Evolutionary conservation across 805 yeast species (phyloP).

Genomic region (Cyberlindnera mississippiensis): DNA sequence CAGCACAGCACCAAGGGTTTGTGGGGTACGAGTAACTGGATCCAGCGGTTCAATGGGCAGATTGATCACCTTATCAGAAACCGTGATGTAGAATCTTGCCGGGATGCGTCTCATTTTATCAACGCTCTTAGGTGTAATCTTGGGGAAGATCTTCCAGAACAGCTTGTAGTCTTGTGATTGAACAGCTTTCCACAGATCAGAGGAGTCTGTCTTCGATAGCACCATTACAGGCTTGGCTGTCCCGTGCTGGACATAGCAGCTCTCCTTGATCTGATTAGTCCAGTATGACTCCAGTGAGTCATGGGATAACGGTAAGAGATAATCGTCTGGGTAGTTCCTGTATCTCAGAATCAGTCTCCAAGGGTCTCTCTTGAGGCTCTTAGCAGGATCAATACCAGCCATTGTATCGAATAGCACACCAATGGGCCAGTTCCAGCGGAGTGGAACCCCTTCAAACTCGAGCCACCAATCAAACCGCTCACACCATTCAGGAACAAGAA

Average conservation of each 20-base stretch:
- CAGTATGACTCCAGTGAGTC: conserved; percentile 47
- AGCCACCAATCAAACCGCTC: conserved; percentile 51
- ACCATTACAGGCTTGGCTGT: conserved; percentile 79
- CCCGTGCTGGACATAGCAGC: conserved; percentile 71
- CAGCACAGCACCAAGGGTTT: conserved; percentile 38
- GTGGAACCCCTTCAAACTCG: conserved; percentile 57
- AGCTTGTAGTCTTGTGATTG: conserved; percentile 31
- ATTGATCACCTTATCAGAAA: conserved; percentile 34
- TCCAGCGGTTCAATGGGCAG: conserved; percentile 26
- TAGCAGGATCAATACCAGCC: conserved; percentile 35
- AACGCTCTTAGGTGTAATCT: conserved; percentile 19
- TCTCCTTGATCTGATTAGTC: conserved; percentile 80
- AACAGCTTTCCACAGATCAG: conserved; percentile 53
- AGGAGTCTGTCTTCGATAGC: conserved; percentile 59
- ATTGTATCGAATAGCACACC: conserved; percentile 63
- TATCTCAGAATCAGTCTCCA: conserved; percentile 48
- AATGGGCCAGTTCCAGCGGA: conserved; percentile 70
- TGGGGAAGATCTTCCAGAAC: conserved; percentile 20
- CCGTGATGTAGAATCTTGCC: conserved; percentile 42
- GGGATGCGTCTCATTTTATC: conserved; percentile 40
- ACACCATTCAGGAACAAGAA: conserved; percentile 28
- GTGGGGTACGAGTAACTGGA: no score
- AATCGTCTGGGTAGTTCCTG: conserved; percentile 41
- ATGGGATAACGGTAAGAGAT: conserved; percentile 37
- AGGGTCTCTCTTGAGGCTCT: conserved; percentile 12